Evolutionary conservation across 2,329 filamentous ascomycete species (phyloP), one percentile per base, ranked within the genome.

Genomic region (Leptodontidium sp.): DNA sequence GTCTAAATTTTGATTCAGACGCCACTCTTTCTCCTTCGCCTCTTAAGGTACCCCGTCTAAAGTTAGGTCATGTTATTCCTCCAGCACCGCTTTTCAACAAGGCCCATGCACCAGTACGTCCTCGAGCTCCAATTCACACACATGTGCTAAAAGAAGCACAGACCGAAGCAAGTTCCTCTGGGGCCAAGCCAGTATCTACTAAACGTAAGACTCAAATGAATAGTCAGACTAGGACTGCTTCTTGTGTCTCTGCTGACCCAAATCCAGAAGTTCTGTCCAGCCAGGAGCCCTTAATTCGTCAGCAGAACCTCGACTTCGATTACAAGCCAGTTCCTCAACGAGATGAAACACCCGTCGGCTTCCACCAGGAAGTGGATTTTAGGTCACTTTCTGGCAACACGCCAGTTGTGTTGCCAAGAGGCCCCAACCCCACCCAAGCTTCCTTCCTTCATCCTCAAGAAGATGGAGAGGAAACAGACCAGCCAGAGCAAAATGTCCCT

Each of bases 71-170:
- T 43, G 12, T 24, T 29, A 21, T 43, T 1, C 35, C 35, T 26
- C 21, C 38, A 9, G 35, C 21, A 29, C 12, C 55, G 35, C 35
- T 40, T 45, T 43, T 40, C 21, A 21, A 24, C 12, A 21, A 59
- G 2, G n/a, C 47, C 11, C n/a, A 24, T 50, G 5, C 47, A 50
- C 57, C 38, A 26, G 57, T 59, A 45, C 35, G 57, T 45, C 57
- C 57, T 24, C 35, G 38, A 59, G 57, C 57, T 59, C 57, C 35
- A 26, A 59, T 40, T 26, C 57, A 59, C 21, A 45, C 35, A 26
- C 57, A 40, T 21, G 38, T 59, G 57, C 57, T 59, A 59, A 58
- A 45, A 43, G 38, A 59, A 43, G 38, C 11, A 45, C 57, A 59
- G 57, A 17, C 35, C 35, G 14, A 45, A 43, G n/a, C 38, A 24